Evolutionary conservation across 352 stramenopile species (phyloP), one percentile per base, ranked within the genome.

Genomic region (Pythium brassicae): DNA sequence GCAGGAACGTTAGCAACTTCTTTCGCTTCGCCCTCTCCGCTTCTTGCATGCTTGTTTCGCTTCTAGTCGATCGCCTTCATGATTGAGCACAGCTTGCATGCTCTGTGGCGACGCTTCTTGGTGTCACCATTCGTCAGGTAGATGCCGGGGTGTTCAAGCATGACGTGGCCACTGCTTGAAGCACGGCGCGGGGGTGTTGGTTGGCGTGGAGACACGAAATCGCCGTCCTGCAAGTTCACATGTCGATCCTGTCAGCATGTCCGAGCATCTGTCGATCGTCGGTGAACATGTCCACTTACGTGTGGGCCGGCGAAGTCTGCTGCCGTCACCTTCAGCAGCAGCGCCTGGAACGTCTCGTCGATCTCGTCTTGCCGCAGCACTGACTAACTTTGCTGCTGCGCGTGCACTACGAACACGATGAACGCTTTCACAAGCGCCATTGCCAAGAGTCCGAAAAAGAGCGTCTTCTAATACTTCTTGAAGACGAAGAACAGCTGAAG

Each of bases 371-470:
- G 39, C 3, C 39, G 10, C 3, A 9, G 39, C n/a, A 14, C 20
- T 20, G 19, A 11, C 39, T 45, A 20, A 6, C 39, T 14, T 45
- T 45, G 39, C 15, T 45, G 39, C 2, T 45, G 39, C 12, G 39
- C 39, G 39, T 45, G 39, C 39, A 23, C 39, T 19, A 9, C 6
- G 39, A 22, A 45, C 10, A 67, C 27, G 14, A 70, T 66, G 55
- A 63, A 63, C 17, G 23, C 52, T 29, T 66, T 69, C 25, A 68
- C 62, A 5, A 66, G 57, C 2, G 57, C 57, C 12, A 66, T 50
- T 26, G 54, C 62, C 4, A 69, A 53, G 0, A 69, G 37, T 0
- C 57, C 53, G 19, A 69, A 57, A 6, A 63, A 55, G 0, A 69
- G 27, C 0, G 48, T 50, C 43, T 63, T 69, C 53, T 69, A 62